Base-by-base conservation (phyloP, 352 stramenopile species). In the Pythium guiyangense region DNA sequence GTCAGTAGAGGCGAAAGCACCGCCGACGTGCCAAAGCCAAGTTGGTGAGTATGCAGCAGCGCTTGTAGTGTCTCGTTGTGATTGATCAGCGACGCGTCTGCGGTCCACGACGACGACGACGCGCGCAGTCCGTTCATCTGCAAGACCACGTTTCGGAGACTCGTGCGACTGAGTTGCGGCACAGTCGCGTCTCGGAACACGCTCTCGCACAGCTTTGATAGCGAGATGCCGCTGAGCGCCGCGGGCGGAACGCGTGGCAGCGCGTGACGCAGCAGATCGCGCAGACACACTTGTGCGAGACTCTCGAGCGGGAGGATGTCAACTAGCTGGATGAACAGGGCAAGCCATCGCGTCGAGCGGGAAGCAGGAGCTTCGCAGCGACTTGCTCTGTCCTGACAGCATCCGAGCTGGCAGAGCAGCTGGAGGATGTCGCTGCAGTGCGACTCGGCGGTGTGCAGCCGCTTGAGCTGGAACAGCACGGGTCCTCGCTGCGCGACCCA, bases 391-490 rank as follows among this genome's bases (percentile, higher is more conserved):
- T 35, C 12, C 6, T 11, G 11, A n/a, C 31, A 57, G 12, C 43
- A 46, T 15, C 52, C 31, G 4, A 79, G 50, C 40, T 60, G 67
- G 17, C 64, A 77, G n/a, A 85, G 52, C 17, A 85, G 40, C 6
- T 63, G 49, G 27, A 85, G 54, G 18, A 81, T 43, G 14, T 76
- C 60, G 5, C 29, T 43, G 49, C 63, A 75, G 22, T 81, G 47
- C 5, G 2, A 59, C 52, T 77, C 66, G 18, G 59, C 39, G 8
- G 66, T 25, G 31, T 71, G 29, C 4, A 63, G 63, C 18, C 67
- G 69, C 43, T 81, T 79, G 27, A 80, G 61, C 11, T 63, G 70
- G 42, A 82, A 69, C 8, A 85, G 57, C 56, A 69, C n/a, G 1
- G 59, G 62, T 3, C 70, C 74, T 35, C 50, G 66, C 12, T 27